Evolutionary conservation across 805 yeast genomes (phyloP).

Genomic region (Zygosaccharomyces gambellarensis): DNA sequence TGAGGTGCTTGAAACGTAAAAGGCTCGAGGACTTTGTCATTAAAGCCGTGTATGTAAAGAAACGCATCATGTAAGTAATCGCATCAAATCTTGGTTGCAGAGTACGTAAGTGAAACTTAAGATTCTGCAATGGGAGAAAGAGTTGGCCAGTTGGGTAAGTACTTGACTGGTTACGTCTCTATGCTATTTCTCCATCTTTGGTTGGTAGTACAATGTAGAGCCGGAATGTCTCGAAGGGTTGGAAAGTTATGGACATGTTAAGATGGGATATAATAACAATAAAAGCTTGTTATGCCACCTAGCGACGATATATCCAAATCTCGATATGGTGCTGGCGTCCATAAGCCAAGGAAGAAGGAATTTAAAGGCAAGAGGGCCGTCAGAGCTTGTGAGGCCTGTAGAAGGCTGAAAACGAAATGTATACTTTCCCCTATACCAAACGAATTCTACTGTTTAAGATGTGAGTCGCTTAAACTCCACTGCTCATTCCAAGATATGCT

Average conservation of each 20-base stretch:
- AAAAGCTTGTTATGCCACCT: slow-evolving; percentile 3
- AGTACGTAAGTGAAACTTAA: not conserved
- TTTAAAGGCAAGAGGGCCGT: slow-evolving; percentile 37
- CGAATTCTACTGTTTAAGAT: slow-evolving; percentile 51
- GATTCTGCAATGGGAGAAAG: not conserved
- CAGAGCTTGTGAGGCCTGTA: slow-evolving; percentile 51
- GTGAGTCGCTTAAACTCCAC: slow-evolving; percentile 45
- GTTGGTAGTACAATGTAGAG: too few relatives aligned
- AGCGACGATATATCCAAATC: slow-evolving; percentile 7
- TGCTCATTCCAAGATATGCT: slow-evolving; percentile 47
- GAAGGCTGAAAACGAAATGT: slow-evolving; percentile 58
- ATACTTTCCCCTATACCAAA: slow-evolving; percentile 44
- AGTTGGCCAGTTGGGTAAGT: too few relatives aligned
- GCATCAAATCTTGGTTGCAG: not conserved
- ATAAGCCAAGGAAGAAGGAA: slow-evolving; percentile 11
- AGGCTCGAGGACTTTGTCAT: not conserved
- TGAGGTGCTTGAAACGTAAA: not conserved
- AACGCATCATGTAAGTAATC: not conserved
- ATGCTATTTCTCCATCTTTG: too few relatives aligned
- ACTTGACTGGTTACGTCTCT: too few relatives aligned
- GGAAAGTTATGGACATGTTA: not conserved
- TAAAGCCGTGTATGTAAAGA: not conserved
- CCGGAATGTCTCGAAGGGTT: too few relatives aligned
- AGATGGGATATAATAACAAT: too few relatives aligned
- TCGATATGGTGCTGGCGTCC: slow-evolving; percentile 7